A percentile compares a stretch with the other conserved stretches of the same genome.
phyloP scores from a whole-genome alignment of 352 stramenopile genomes.

The Pythium inflatum region DNA sequence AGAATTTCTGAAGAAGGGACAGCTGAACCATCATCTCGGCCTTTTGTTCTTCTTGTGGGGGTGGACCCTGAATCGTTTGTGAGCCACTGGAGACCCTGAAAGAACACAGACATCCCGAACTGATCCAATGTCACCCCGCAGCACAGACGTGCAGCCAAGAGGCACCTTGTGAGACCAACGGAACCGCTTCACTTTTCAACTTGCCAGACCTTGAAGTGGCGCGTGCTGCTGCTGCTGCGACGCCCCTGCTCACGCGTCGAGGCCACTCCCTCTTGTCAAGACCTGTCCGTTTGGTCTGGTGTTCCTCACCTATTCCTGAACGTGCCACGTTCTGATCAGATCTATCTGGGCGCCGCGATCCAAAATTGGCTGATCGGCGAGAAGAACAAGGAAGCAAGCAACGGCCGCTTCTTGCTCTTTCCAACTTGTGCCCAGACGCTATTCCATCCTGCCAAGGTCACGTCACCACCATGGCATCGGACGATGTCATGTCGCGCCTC shows the following conservation, averaged over 20 bases:
- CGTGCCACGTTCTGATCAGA: slow-evolving; percentile 10
- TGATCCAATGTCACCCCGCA: too few species aligned
- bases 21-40: too few species aligned
- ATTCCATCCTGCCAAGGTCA: neutral
- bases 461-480: slow-evolving; percentile 44
- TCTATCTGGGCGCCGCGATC: slow-evolving; percentile 9
- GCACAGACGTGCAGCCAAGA: slow-evolving; percentile 8
- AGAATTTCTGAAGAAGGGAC: too few species aligned
- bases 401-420: neutral
- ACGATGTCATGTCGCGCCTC: slow-evolving; percentile 61
- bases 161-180: neutral
- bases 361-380: slow-evolving; percentile 16
- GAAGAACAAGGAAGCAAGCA: neutral
- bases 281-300: neutral
- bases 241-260: neutral
- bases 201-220: slow-evolving; percentile 11
- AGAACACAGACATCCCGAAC: too few species aligned
- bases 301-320: slow-evolving; percentile 29
- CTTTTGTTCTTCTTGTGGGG: neutral
- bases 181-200: neutral
- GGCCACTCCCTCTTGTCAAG: neutral
- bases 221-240: neutral
- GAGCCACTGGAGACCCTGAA: too few species aligned
- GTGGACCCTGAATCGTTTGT: neutral
- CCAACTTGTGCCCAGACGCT: neutral